Evolutionary conservation across 805 yeast species (phyloP), one percentile per base, ranked within the genome.

Genomic region (Helenozyma rhizophorensis): DNA sequence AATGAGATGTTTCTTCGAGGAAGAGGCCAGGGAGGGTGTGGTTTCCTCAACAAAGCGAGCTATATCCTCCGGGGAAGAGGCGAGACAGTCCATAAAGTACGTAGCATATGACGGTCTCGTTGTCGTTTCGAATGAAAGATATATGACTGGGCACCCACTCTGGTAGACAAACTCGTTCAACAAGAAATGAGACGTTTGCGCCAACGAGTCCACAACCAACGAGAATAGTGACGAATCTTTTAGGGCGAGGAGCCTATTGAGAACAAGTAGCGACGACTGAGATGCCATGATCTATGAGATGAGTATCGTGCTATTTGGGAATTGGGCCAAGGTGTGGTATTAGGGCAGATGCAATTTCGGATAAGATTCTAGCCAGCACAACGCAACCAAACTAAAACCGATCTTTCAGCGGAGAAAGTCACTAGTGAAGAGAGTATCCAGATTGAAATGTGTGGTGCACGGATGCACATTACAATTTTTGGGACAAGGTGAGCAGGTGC

Each of bases 171-270:
- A 66, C 51, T 87, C 96, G 17, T 60, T 51, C 1, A 84, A 49
- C 9, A 89, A 55, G 28, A 62, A 48, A 19, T 60, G 45, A 0
- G 87, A 76, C 0, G 93, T 75, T 54, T 89, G 96, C 0, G 72
- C 63, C 8, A 87, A 57, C 1, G 83, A 70, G 53, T 93, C 97
- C 7, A 74, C 51, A 4, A 83, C 64, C 4, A 90, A 65, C 3
- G 86, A 55, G 34, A 90, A 74, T 0, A 95, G 94, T 0, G 90
- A 73, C 14, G 58, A 57, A 48, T 93, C 97, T 43, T 80, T 83
- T 32, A 85, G 60, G 3, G 78, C 58, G 3, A 93, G 56, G 6
- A 86, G 62, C 37, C 97, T 62, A 28, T 71, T 76, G 35, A 89
- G 63, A 5, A 88, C 62, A 21, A 82, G 80, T 5, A 54, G 39